Percentiles rank a stretch among this genome's conserved stretches.
Conservation (phyloP, 2,329 filamentous ascomycete genomes). For the Golovinomyces cichoracearum region DNA sequence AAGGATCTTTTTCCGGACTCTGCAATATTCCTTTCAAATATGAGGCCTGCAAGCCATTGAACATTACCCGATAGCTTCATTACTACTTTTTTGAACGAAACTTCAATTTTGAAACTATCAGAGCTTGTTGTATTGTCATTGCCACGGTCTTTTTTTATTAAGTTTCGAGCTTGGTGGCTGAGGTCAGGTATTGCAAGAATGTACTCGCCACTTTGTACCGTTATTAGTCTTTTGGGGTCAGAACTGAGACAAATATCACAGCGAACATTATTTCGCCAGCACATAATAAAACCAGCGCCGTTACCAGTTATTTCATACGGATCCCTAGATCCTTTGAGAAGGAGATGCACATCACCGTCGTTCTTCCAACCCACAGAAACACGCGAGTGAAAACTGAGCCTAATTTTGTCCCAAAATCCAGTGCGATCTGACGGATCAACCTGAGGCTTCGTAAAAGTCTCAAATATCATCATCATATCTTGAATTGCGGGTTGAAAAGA, state of each 20-base stretch:
- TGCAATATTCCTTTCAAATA: conserved; percentile 66
- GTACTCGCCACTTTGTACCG: conserved; percentile 82
- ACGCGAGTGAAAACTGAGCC: conserved; percentile 77
- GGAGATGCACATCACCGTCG: conserved; percentile 81
- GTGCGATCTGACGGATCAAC: conserved; percentile 80
- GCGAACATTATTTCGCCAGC: conserved; percentile 81
- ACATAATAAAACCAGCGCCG: conserved; percentile 91
- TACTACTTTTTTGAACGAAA: conserved; percentile 90
- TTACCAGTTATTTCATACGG: conserved; percentile 82
- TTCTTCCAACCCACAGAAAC: conserved; percentile 79
- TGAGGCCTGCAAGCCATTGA: conserved; percentile 68
- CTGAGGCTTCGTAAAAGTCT: conserved; percentile 89
- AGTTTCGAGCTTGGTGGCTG: conserved; percentile 49
- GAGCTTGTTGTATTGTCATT: conserved; percentile 25
- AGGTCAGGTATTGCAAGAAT: conserved; percentile 87
- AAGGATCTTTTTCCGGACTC: conserved; percentile 46
- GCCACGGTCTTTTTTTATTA: conserved; percentile 25
- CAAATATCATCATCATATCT: conserved; percentile 99
- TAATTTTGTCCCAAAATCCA: conserved; percentile 97
- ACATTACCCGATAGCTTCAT: conserved; percentile 98
- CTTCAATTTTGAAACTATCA: conserved; percentile 41
- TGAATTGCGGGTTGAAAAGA: conserved; percentile 95
- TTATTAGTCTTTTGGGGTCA: conserved; percentile 83
- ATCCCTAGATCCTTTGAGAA: conserved; percentile 74
- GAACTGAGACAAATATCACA: conserved; percentile 66